Evolutionary conservation across 2,329 filamentous ascomycete genomes (phyloP), one percentile per base, ranked within the genome.

Genomic region (Monosporascus sp.): DNA sequence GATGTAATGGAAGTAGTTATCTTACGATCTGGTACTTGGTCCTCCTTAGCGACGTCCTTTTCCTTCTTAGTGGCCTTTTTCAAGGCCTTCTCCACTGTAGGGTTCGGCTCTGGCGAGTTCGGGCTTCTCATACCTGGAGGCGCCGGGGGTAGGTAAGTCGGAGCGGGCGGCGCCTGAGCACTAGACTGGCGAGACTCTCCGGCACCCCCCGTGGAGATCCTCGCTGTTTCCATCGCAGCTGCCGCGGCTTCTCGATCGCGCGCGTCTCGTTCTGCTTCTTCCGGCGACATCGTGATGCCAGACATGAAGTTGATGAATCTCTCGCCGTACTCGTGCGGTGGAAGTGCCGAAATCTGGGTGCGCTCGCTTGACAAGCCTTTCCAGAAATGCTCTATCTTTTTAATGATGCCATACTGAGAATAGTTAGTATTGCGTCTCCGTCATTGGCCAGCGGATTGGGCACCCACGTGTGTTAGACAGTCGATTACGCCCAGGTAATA

Each of bases 401-500:
- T 99, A 72, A 96, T 82, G 59, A 92, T 85, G 61, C 91, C 91
- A 70, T 97, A 99, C 90, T 96, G 63, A 26, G 49, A 17, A 50
- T 16, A 41, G 43, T 57, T 55, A 59, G 57, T 60, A 65, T 49
- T 61, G 60, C 26, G 49, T 7, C 24, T 9, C 24, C 3, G 7
- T 14, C 37, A 20, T n/a, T 5, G 24, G 48, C 16, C 37, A 37
- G 24, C 11, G 14, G 44, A 49, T 37, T 24, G 53, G 3, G 37
- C 51, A 82, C 89, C 84, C 80, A 96, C 91, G 70, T 97, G 91
- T 63, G 94, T 99, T 64, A 99, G 78, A 71, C 94, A 99, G 72
- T 99, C 94, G 70, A 99, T 99, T 63, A 99, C 95, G 37, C 94
- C 95, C 7, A 99, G 83, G 68, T 99, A 99, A 72, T 99, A 99